Base-by-base conservation (phyloP, 495 filamentous ascomycete genomes). In the Tuber indicum region DNA sequence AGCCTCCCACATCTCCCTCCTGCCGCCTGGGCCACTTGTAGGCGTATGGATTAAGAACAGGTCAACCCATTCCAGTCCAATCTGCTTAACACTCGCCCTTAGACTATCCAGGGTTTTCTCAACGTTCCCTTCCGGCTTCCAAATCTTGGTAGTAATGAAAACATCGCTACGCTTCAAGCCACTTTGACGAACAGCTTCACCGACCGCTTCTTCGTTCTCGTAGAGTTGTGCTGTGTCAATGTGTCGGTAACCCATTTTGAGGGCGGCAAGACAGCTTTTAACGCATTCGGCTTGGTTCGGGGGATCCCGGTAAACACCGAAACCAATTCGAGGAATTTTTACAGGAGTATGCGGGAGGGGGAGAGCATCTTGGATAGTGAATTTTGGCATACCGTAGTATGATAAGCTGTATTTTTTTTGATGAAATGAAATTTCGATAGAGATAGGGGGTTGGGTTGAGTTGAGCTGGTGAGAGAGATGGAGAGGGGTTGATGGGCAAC, bases 141-240 rank as follows among this genome's bases (percentile, higher is more conserved):
- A 82, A 76, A 93, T 89, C 84, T 93, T 93, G 70, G 90, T 91
- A 0, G 91, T 92, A 44, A 92, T 83, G 81, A 89, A 93, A 69
- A 93, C 82, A 46, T 91, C 85, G 12, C 85, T 83, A 75, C 91
- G 88, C 8, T 86, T 84, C 19, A 92, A 72, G 1, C 86, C 86
- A 16, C 87, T 88, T 58, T 87, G 75, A 52, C 86, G 87, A 26
- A 91, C 84, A 0, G 91, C 91, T 62, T 88, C 85, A 19, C 91
- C 91, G 76, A 93, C 90, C 81, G 91, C 87, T 2, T 82, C 78
- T 78, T 93, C 91, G 79, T 93, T 93, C 49, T 82, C 86, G 83
- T 93, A 93, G 84, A 88, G 89, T 82, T 92, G 90, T 0, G 91
- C 91, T 0, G 91, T 90, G 84, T 93, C 91, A 77, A 93, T 91